Conservation (phyloP, 164 flowering plant species). For the Piper longum region DNA sequence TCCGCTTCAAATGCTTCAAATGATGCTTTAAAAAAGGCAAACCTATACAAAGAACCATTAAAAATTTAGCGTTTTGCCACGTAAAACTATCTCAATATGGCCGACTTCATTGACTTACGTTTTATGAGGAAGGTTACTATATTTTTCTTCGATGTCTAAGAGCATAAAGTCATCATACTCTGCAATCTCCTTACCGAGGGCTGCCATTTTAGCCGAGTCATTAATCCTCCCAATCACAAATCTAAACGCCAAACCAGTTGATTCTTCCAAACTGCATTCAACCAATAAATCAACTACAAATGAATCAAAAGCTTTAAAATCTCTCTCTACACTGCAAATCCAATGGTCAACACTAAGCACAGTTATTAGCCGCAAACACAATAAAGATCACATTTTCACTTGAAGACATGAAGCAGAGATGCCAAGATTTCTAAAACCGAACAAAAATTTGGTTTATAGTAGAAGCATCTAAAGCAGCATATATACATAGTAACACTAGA, state of each 20-base stretch:
- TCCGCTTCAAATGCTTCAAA: constrained; percentile 75
- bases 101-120: constrained; percentile 44
- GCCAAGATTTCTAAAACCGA: too few relatives aligned
- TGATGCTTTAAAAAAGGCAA: constrained; percentile 83
- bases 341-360: background rate
- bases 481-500: too few relatives aligned
- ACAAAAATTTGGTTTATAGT: background rate
- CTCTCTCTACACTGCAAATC: too few relatives aligned
- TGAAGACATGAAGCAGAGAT: background rate
- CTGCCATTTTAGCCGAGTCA: constrained; percentile 62
- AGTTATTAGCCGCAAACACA: background rate
- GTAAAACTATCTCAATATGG: background rate
- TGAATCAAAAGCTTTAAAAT: background rate
- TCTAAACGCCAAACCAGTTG: constrained; percentile 87
- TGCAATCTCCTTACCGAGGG: constrained; percentile 66
- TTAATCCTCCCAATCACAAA: constrained; percentile 78
- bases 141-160: constrained; percentile 81
- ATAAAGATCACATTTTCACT: background rate
- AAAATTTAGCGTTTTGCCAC: background rate
- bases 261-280: constrained; percentile 74
- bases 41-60: constrained; percentile 18
- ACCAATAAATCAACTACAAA: background rate
- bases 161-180: constrained; percentile 79
- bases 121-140: constrained; percentile 88
- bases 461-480: background rate